Evolutionary conservation across 2,329 filamentous ascomycete species (phyloP), one percentile per base, ranked within the genome.

Genomic region (Fusarium haematococcum): DNA sequence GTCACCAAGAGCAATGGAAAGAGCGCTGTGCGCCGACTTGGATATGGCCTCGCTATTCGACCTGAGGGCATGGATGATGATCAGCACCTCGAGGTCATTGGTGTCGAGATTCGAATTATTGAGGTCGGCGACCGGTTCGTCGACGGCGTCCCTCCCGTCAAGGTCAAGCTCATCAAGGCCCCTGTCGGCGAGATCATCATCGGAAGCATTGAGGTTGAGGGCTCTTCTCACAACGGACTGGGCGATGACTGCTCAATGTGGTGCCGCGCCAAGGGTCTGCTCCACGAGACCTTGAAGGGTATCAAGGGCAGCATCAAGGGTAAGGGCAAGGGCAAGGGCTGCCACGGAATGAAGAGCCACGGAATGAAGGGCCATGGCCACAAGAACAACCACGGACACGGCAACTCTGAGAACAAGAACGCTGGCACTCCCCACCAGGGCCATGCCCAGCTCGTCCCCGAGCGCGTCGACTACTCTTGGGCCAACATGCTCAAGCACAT

Each of bases 141-240:
- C 64, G 83, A 88, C 52, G 85, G 83, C 27, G 84, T 91, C 27
- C 87, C 89, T 41, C 83, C 83, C 32, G 85, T 94, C 67, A 87
- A 88, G 54, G 84, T 94, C 54, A 89, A 88, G 75, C 84, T 94
- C 20, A 85, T 94, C 80, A 89, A 91, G 84, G 89, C 88, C 1
- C 85, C 86, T 5, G 82, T 82, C 18, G 87, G 87, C 63, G 87
- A 88, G 58, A 83, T 93, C 41, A 81, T 89, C 80, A 89, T 93
- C 73, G 85, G 83, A 50, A 82, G 83, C 48, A 81, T 90, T 45
- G 81, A 86, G 60, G 80, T 84, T 56, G 81, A 80, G 73, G 79
- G 82, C 13, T 71, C 79, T 23, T 59, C 61, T 18, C 37, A 64
- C 25, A 43, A 33, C 2, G 50, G 50, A 48, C 66, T 68, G 35